Evolutionary conservation across 2,329 filamentous ascomycete species (phyloP).

Genomic region (Fusarium sublunatum): DNA sequence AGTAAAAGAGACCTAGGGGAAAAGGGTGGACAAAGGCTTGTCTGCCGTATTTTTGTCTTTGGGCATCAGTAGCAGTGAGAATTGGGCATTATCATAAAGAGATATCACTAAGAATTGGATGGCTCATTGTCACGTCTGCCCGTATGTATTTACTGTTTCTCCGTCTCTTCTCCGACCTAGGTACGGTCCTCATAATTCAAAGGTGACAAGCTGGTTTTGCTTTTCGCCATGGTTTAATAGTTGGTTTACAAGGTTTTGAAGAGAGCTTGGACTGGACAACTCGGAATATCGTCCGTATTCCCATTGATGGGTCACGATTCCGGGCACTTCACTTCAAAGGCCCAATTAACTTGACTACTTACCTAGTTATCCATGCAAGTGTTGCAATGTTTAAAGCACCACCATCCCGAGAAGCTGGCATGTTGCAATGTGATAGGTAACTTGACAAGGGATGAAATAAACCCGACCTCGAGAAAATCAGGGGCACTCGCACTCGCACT

Average conservation of each 20-base stretch:
- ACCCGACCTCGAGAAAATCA: conserved; percentile 13
- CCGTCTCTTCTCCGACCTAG: not conserved
- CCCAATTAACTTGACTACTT: not conserved
- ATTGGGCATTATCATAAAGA: not conserved
- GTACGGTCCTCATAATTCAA: too few species aligned
- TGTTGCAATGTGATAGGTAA: conserved; percentile 26
- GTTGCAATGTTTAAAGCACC: not conserved
- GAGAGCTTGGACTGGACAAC: not conserved
- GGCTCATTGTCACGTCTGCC: too few species aligned
- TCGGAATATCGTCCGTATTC: not conserved
- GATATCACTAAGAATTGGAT: not conserved
- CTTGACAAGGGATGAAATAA: conserved; percentile 10
- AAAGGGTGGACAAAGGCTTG: not conserved
- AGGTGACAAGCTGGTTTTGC: too few species aligned
- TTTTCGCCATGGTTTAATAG: too few species aligned
- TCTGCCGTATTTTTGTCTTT: not conserved
- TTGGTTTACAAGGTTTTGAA: not conserved
- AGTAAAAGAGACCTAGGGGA: not conserved
- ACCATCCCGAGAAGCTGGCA: conserved; percentile 27
- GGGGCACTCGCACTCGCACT: conserved; percentile 14
- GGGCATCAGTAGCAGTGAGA: not conserved
- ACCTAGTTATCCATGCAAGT: not conserved
- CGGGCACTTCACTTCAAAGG: too few species aligned
- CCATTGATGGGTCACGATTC: not conserved
- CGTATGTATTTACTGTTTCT: not conserved